A percentile compares a stretch with the other conserved stretches of the same genome.
Conservation (phyloP, 495 filamentous ascomycete species). For the Aspergillus taichungensis region DNA sequence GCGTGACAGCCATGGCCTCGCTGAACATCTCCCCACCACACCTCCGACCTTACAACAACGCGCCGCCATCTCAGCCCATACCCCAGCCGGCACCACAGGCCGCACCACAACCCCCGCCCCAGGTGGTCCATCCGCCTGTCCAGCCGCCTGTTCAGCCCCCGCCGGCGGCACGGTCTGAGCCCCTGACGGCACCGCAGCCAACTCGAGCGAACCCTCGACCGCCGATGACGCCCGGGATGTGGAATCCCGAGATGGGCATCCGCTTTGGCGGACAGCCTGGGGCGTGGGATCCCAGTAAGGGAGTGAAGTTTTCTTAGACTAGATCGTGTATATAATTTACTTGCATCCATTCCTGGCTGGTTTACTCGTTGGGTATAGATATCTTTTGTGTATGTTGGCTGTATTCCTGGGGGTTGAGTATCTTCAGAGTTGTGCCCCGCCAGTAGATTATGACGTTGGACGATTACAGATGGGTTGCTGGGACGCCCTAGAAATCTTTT, state of each 20-base stretch:
- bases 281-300: slow-evolving; percentile 54
- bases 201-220: slow-evolving; percentile 45
- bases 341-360: too few species aligned
- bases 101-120: slow-evolving; percentile 27
- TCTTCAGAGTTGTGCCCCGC: too few species aligned
- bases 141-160: neutral
- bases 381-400: too few species aligned
- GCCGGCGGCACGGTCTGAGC: slow-evolving; percentile 16
- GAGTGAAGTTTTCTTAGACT: slow-evolving; percentile 51
- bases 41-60: slow-evolving; percentile 17
- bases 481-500: too few species aligned
- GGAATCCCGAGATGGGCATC: slow-evolving; percentile 74
- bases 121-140: slow-evolving; percentile 1
- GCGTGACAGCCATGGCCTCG: slow-evolving; percentile 48
- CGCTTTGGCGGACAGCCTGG: slow-evolving; percentile 46
- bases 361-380: too few species aligned
- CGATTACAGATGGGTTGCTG: too few species aligned
- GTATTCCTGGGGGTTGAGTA: too few species aligned
- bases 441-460: too few species aligned
- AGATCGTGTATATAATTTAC: neutral
- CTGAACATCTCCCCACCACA: slow-evolving; percentile 45
- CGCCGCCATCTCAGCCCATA: slow-evolving; percentile 7
- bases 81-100: slow-evolving; percentile 20
- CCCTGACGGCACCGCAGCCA: slow-evolving; percentile 47
- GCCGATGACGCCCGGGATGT: slow-evolving; percentile 52